Evolutionary conservation across 176 grass and related monocot species (phyloP).

Genomic region (Oryza australiensis): DNA sequence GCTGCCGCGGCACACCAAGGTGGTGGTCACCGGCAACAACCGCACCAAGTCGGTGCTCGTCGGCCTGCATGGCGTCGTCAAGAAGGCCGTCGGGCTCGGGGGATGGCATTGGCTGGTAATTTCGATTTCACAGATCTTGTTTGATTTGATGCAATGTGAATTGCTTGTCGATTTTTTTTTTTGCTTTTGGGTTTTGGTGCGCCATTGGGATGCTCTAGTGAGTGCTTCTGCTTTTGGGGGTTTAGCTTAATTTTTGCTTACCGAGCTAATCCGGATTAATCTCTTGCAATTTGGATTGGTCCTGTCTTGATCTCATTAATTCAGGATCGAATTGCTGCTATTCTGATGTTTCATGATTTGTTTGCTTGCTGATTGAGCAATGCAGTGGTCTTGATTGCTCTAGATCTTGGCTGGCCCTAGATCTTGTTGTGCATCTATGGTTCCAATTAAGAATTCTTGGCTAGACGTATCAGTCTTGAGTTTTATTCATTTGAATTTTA

Average conservation of each 20-base stretch:
- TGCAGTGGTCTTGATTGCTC: not conserved
- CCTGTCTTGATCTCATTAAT: not conserved
- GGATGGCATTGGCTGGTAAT: slow-evolving; percentile 93
- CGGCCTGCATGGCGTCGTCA: slow-evolving; percentile 70
- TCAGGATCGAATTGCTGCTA: not conserved
- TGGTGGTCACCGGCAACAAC: slow-evolving; percentile 85
- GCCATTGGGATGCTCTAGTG: not conserved
- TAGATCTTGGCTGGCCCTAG: slow-evolving; percentile 5
- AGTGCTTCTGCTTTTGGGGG: not conserved
- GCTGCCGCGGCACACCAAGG: slow-evolving; percentile 77
- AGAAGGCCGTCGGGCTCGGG: slow-evolving; percentile 77
- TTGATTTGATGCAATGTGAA: slow-evolving; percentile 25
- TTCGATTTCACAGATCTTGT: slow-evolving; percentile 33
- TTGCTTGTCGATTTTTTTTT: not conserved
- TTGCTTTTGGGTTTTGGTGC: slow-evolving; percentile 6
- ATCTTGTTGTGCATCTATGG: slow-evolving; percentile 15
- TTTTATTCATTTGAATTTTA: not conserved
- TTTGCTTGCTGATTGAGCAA: slow-evolving; percentile 1
- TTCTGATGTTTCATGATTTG: not conserved
- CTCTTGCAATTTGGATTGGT: slow-evolving; percentile 7
- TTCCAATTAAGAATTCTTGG: not conserved
- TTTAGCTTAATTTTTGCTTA: slow-evolving; percentile 8
- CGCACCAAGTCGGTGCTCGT: slow-evolving; percentile 80
- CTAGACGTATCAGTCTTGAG: not conserved
- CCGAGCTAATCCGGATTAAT: not conserved